Evolutionary conservation across 768 basidiomycete genomes (phyloP).

Genomic region (Naganishia antarctica): DNA sequence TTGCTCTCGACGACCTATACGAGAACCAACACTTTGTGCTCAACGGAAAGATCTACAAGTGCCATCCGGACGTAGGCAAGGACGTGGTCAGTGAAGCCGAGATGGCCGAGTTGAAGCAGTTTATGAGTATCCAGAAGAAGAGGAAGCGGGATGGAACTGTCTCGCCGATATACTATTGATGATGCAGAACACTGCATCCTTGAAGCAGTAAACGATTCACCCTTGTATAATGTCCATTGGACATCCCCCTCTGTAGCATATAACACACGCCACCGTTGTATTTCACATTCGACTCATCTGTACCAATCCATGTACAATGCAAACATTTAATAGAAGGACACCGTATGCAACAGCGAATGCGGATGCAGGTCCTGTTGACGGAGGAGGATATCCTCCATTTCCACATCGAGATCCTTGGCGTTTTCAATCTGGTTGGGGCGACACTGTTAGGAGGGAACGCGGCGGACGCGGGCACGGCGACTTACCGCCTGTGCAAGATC

Average conservation of each 20-base stretch:
- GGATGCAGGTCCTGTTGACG: conserved; percentile 83
- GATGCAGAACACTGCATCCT: background rate
- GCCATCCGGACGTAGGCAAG: conserved; percentile 25
- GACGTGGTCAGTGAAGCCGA: conserved; percentile 16
- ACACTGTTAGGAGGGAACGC: background rate
- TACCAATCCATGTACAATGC: background rate
- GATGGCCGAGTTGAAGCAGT: conserved; percentile 8
- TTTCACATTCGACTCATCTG: background rate
- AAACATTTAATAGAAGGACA: conserved; percentile 71
- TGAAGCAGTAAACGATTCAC: background rate
- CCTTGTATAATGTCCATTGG: background rate
- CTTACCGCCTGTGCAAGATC: conserved; percentile 84
- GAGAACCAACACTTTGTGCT: conserved; percentile 18
- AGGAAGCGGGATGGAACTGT: background rate
- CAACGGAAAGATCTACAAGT: conserved; percentile 26
- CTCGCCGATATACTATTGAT: conserved; percentile 4
- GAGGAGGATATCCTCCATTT: conserved; percentile 80
- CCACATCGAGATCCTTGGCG: conserved; percentile 80
- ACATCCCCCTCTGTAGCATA: conserved; percentile 2
- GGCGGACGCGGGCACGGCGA: conserved; percentile 34
- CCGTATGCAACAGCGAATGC: conserved; percentile 81
- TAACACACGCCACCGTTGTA: background rate
- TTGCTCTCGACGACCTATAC: conserved; percentile 22
- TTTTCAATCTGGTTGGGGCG: conserved; percentile 66
- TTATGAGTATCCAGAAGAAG: conserved; percentile 14